Evolutionary conservation across 345 rosid genomes (phyloP).

Genomic region (Populus pruinosa): DNA sequence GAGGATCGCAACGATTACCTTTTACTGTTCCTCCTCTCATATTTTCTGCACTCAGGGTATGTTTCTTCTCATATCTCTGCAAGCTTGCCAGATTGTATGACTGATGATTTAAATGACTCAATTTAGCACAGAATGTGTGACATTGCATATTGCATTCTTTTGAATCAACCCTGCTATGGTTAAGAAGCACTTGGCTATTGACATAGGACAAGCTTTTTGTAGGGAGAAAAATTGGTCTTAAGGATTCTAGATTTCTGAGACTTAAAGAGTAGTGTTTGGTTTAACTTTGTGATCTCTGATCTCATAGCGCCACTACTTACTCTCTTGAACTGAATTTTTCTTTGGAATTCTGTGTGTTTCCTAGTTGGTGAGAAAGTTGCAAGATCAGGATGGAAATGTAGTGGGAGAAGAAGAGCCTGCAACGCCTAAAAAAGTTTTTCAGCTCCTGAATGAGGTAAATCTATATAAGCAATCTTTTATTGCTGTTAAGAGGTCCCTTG

Average conservation of each 20-base stretch:
- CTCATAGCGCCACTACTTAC: not conserved
- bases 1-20: conserved; percentile 87
- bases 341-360: not conserved
- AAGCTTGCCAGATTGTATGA: not conserved
- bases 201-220: not conserved
- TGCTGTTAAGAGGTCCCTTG: not conserved
- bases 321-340: conserved; percentile 5
- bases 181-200: not conserved
- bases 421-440: conserved; percentile 80
- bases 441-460: conserved; percentile 74
- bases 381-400: conserved; percentile 72
- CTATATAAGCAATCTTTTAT: not conserved
- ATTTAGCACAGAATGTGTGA: not conserved
- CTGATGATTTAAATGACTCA: not conserved
- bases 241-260: not conserved
- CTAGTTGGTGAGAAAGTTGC: conserved; percentile 79
- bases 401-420: conserved; percentile 21
- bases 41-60: conserved; percentile 77
- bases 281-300: not conserved
- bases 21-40: conserved; percentile 91
- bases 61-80: conserved; percentile 10
- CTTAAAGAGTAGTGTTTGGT: not conserved
- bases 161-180: not conserved
- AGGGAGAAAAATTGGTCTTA: not conserved
- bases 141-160: not conserved